Evolutionary conservation across 306 rosid species (phyloP).

Genomic region (Biancaea sappan): DNA sequence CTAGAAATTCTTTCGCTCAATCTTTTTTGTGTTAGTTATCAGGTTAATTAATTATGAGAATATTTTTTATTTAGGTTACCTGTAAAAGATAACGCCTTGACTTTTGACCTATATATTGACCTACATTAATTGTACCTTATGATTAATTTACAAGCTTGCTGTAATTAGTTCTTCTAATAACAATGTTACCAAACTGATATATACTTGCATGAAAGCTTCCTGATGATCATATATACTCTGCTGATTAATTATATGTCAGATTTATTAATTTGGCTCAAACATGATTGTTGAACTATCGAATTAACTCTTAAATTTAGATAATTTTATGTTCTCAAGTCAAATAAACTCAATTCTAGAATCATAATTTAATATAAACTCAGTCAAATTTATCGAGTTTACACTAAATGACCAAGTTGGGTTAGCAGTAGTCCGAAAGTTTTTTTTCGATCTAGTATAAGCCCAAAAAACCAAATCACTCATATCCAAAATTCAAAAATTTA

Average conservation of each 20-base stretch:
- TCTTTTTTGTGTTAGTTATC: not conserved
- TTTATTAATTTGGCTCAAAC: no score
- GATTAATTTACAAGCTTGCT: not conserved
- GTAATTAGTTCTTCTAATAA: not conserved
- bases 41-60: not conserved
- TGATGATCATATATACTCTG: not conserved
- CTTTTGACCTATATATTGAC: not conserved
- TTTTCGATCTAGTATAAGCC: no score
- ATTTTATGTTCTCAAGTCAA: no score
- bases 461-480: no score
- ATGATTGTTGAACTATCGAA: no score
- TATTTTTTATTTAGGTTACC: not conserved
- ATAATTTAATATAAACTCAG: no score
- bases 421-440: no score
- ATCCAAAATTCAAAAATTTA: no score
- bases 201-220: not conserved
- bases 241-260: not conserved
- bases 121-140: not conserved
- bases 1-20: constrained; percentile 2
- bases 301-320: no score
- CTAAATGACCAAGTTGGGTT: no score
- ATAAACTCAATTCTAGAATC: no score
- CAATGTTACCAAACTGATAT: not conserved
- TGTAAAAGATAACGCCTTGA: not conserved
- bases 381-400: no score